Percentiles rank a stretch among this genome's conserved stretches.
phyloP scores from a whole-genome alignment of 495 filamentous ascomycete species.

The Aspergillus incahuasiensis region DNA sequence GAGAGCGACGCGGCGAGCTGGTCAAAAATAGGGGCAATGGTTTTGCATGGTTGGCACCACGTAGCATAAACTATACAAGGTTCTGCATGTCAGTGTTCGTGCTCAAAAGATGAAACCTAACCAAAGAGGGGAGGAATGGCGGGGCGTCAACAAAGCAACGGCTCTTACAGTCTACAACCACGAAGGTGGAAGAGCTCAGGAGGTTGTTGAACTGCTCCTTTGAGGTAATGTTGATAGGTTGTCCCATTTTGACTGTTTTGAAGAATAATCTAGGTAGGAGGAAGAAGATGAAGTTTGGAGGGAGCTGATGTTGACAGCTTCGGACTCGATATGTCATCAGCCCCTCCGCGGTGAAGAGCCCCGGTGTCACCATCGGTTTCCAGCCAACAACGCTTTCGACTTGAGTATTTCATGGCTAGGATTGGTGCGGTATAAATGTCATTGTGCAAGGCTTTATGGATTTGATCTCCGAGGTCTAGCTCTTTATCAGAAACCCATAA shows the following conservation, averaged over 20 bases:
- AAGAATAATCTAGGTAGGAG: slow-evolving; percentile 8
- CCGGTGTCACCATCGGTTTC: background rate
- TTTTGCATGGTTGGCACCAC: slow-evolving; percentile 82
- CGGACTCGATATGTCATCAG: slow-evolving; percentile 34
- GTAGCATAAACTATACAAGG: slow-evolving; percentile 69
- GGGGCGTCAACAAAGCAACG: background rate
- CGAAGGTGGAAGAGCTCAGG: slow-evolving; percentile 62
- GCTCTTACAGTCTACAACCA: slow-evolving; percentile 81
- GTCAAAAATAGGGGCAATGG: slow-evolving; percentile 80
- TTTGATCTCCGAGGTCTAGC: too few relatives aligned
- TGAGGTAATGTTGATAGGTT: slow-evolving; percentile 66
- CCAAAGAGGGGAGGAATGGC: slow-evolving; percentile 12
- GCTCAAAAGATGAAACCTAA: background rate
- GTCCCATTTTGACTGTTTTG: slow-evolving; percentile 48
- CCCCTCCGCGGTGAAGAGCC: slow-evolving; percentile 14
- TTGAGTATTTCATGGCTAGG: too few relatives aligned
- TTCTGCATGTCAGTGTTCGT: slow-evolving; percentile 12
- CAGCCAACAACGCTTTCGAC: background rate
- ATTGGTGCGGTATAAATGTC: too few relatives aligned
- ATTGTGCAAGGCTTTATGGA: too few relatives aligned
- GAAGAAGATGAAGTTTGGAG: slow-evolving; percentile 11
- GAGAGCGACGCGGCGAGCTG: slow-evolving; percentile 69
- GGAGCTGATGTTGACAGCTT: slow-evolving; percentile 15
- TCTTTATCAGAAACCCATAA: too few relatives aligned
- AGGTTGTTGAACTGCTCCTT: slow-evolving; percentile 64